Percentiles rank a stretch among this genome's conserved stretches.
Conservation (phyloP, 2,329 filamentous ascomycete species). For the Clarireedia paspali region DNA sequence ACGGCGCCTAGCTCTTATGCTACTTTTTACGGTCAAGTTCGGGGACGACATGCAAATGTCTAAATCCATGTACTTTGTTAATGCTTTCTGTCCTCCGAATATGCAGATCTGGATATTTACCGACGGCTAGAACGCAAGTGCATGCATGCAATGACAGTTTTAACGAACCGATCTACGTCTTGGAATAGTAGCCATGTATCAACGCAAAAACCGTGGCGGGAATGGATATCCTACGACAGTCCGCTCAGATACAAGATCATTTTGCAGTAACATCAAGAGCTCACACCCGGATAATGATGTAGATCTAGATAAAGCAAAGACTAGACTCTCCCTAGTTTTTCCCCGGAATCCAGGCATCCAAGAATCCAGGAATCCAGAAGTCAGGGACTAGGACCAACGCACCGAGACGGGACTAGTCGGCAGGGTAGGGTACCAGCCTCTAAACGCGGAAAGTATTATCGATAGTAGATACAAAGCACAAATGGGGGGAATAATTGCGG, state of each 20-base stretch:
- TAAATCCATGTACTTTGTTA: not conserved
- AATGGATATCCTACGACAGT: too few relatives aligned
- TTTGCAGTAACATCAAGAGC: too few relatives aligned
- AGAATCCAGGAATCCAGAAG: not conserved
- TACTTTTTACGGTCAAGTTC: not conserved
- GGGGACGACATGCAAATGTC: not conserved
- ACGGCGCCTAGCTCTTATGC: not conserved
- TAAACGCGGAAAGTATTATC: not conserved
- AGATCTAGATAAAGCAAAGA: conserved; percentile 3
- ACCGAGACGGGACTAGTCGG: not conserved
- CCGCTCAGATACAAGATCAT: too few relatives aligned
- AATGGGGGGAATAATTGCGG: too few relatives aligned
- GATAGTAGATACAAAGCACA: not conserved
- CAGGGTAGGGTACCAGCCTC: not conserved
- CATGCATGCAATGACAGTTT: too few relatives aligned
- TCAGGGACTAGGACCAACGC: not conserved
- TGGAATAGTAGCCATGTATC: not conserved
- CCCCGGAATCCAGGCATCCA: not conserved
- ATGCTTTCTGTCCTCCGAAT: not conserved
- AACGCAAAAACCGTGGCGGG: too few relatives aligned
- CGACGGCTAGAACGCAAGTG: not conserved
- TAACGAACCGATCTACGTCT: not conserved
- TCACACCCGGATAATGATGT: not conserved
- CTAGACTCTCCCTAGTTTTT: not conserved
- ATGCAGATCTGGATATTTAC: not conserved